A percentile compares a stretch with the other conserved stretches of the same genome.
phyloP scores from a whole-genome alignment of 2,329 filamentous ascomycete species.

The Phyllosticta citribraziliensis region DNA sequence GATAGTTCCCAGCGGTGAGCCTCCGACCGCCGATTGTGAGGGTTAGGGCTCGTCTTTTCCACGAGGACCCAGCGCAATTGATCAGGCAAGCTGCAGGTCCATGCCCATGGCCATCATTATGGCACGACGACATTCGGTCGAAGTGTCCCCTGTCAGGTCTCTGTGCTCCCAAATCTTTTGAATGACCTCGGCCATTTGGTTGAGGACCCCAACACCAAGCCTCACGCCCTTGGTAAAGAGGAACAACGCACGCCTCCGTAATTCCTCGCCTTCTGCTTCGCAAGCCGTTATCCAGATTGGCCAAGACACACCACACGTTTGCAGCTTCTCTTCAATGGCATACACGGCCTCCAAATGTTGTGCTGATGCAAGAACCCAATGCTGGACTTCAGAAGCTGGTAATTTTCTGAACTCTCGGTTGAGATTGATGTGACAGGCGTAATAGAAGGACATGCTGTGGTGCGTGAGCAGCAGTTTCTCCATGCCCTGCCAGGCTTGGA shows the following conservation, averaged over 20 bases:
- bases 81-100: constrained; percentile 7
- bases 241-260: not conserved
- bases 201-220: constrained; percentile 4
- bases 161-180: not conserved
- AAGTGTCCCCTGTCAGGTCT: not conserved
- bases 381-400: not conserved
- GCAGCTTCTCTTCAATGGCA: constrained; percentile 1
- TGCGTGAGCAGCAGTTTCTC: constrained; percentile 1
- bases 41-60: not conserved
- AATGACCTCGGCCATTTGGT: not conserved
- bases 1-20: not conserved
- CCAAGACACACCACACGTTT: constrained; percentile 4
- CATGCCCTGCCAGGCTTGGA: not conserved
- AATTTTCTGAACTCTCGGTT: constrained; percentile 2
- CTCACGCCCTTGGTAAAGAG: constrained; percentile 5
- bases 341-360: constrained; percentile 4
- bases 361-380: not conserved
- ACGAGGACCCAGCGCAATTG: not conserved
- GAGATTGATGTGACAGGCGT: constrained; percentile 6
- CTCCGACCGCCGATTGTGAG: not conserved
- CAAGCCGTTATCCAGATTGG: constrained; percentile 7
- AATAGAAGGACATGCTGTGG: constrained; percentile 4
- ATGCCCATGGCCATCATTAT: constrained; percentile 9
- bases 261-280: constrained; percentile 1
- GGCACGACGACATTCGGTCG: not conserved